phyloP scores from a whole-genome alignment of 2,329 filamentous ascomycete species.

The Aspergillus versicolor region DNA sequence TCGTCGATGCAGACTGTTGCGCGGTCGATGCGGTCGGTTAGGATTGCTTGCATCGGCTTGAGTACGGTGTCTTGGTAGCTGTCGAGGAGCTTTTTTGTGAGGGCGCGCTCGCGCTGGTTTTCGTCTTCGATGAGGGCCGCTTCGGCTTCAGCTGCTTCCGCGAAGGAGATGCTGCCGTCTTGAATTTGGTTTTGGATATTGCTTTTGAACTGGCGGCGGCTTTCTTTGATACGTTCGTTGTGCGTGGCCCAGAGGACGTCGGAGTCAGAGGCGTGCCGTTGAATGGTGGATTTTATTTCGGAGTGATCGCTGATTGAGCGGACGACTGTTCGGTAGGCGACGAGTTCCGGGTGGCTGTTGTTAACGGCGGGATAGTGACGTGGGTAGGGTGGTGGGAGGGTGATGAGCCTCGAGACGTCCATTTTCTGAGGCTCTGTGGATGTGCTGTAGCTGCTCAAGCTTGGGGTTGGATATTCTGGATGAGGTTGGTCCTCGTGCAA shows the following conservation, averaged over 20 bases:
- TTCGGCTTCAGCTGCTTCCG: slow-evolving; percentile 79
- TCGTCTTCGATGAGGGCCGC: slow-evolving; percentile 72
- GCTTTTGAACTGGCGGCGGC: slow-evolving; percentile 65
- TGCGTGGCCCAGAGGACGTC: slow-evolving; percentile 55
- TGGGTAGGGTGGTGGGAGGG: slow-evolving; percentile 88
- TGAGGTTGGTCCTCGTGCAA: slow-evolving; percentile 50
- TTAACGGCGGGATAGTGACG: slow-evolving; percentile 94
- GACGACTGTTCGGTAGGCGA: slow-evolving; percentile 71
- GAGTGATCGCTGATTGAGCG: slow-evolving; percentile 71
- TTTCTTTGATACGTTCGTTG: slow-evolving; percentile 54
- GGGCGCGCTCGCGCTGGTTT: slow-evolving; percentile 66
- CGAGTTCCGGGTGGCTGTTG: slow-evolving; percentile 90
- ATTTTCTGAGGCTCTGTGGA: slow-evolving; percentile 55
- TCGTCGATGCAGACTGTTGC: slow-evolving; percentile 77
- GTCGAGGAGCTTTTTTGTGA: slow-evolving; percentile 78
- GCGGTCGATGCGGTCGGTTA: slow-evolving; percentile 71
- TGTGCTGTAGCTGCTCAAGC: slow-evolving; percentile 17
- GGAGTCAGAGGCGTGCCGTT: slow-evolving; percentile 51
- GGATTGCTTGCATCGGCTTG: slow-evolving; percentile 76
- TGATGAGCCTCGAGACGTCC: slow-evolving; percentile 89
- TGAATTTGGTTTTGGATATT: slow-evolving; percentile 79
- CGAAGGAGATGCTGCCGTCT: slow-evolving; percentile 75
- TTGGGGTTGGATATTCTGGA: slow-evolving; percentile 19
- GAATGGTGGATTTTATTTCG: slow-evolving; percentile 68
- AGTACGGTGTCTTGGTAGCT: slow-evolving; percentile 79